phyloP scores from a whole-genome alignment of 495 filamentous ascomycete genomes.

The Geopyxis carbonaria region DNA sequence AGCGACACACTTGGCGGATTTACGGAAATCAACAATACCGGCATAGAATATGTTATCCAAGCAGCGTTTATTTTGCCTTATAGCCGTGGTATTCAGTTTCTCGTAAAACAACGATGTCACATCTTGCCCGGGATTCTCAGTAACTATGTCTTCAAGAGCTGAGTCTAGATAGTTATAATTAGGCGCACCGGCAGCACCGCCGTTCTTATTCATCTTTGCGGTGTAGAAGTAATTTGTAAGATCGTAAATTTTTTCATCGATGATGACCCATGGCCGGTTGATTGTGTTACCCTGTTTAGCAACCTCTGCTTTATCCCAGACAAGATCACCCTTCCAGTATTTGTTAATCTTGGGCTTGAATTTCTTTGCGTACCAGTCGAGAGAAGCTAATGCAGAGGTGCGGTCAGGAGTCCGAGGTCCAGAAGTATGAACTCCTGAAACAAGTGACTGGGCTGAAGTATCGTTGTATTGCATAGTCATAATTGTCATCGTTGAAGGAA shows the following conservation, averaged over 20 bases:
- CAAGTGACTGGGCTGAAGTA: conserved; percentile 26
- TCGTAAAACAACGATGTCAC: conserved; percentile 41
- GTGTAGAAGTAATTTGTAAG: conserved; percentile 83
- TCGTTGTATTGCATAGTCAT: conserved; percentile 45
- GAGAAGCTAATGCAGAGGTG: conserved; percentile 38
- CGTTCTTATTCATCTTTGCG: conserved; percentile 4
- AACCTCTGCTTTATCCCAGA: conserved; percentile 40
- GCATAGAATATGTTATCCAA: conserved; percentile 69
- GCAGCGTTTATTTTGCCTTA: conserved; percentile 43
- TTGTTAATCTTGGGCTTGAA: conserved; percentile 70
- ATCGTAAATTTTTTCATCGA: conserved; percentile 63
- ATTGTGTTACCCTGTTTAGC: conserved; percentile 45
- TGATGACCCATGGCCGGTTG: conserved; percentile 61
- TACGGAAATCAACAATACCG: conserved; percentile 71
- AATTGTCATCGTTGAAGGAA: too few relatives aligned
- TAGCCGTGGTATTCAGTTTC: conserved; percentile 27
- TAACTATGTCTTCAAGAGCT: conserved; percentile 45
- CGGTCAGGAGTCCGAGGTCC: conserved; percentile 40
- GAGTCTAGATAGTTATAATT: conserved; percentile 52
- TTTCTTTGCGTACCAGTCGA: conserved; percentile 54
- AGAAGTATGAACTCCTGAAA: conserved; percentile 45
- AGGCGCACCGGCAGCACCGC: conserved; percentile 29
- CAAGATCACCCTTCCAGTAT: conserved; percentile 75
- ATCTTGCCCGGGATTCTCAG: conserved; percentile 59
- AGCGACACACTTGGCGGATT: conserved; percentile 56